Base-by-base conservation (phyloP, 2,329 filamentous ascomycete genomes). In the Fusarium beomiforme region DNA sequence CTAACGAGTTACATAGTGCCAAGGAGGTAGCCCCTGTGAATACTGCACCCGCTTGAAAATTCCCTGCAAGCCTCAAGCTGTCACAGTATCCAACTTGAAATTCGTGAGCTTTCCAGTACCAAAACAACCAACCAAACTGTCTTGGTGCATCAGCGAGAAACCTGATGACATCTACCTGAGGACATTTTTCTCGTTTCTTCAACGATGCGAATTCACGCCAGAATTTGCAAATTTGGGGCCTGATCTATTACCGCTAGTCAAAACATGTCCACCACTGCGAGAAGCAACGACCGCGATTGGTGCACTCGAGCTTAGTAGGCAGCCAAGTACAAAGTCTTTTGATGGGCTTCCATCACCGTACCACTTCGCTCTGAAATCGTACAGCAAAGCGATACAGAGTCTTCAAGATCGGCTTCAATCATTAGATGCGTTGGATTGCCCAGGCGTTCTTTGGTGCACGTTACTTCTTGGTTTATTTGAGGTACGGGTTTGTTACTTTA, bases 401-500 rank as follows among this genome's bases (percentile, higher is more conserved):
- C 67, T 78, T 1, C 70, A 64, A 19, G 6, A 3, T 5, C 53
- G 36, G 14, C 43, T 78, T 2, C 24, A 56, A 8, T 62, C 42
- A 10, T 6, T 23, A 10, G 44, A 61, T 0, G 46, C 58, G 0
- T 43, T 42, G 1, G 19, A 10, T 1, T 50, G 39, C 1, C 68
- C 74, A 11, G 72, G 72, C 2, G 50, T 68, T 3, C 67, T 78
- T 16, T 78, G 76, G 77, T 69, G 53, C 23, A 77, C 76, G 4
- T 73, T 78, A 39, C 54, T 78, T 5, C 60, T 78, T 3, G 74
- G 74, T 1, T 21, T 79, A 1, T 79, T 79, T 21, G 77, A 78
- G 59, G 77, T 78, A 67, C 9, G 17, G 13, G 5, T 3, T 1
- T n/a, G 11, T 8, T n/a, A n/a, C 4, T 9, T 13, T 9, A 29